phyloP scores from a whole-genome alignment of 768 basidiomycete species.

The Lenzites betulinus region DNA sequence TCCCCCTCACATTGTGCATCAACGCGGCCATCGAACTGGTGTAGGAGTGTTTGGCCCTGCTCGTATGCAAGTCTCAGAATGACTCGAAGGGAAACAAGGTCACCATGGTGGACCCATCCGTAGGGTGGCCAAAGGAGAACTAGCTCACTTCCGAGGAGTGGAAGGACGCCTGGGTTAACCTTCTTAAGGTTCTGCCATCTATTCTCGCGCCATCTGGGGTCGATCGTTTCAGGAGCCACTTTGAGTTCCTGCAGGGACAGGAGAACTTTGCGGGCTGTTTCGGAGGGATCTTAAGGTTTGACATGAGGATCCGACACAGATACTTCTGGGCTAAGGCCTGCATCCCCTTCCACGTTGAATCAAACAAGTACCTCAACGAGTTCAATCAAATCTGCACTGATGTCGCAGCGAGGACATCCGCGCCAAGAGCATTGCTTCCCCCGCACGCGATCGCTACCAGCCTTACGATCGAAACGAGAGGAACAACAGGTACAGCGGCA shows the following conservation, averaged over 20 bases:
- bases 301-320: not conserved
- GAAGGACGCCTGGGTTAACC: constrained; percentile 2
- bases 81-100: not conserved
- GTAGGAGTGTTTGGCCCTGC: not conserved
- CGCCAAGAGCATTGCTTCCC: no score
- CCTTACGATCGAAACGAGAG: no score
- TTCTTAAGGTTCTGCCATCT: not conserved
- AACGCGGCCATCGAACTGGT: constrained; percentile 2
- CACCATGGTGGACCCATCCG: not conserved
- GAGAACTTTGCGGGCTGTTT: not conserved
- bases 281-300: constrained; percentile 1
- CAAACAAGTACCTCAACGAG: not conserved
- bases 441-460: no score
- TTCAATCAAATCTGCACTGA: not conserved
- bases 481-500: no score
- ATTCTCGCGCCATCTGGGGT: not conserved
- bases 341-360: not conserved
- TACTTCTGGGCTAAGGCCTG: constrained; percentile 1
- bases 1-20: constrained; percentile 6
- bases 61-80: not conserved
- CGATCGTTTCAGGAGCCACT: not conserved
- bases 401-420: not conserved
- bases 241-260: not conserved
- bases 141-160: not conserved
- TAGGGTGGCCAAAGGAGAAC: not conserved